A percentile compares a stretch with the other conserved stretches of the same genome.
These are phyloP conservation scores for Zygosaccharomyces bisporus DNA, from an alignment of 805 yeast species.

Conservation along the genomic window DNA sequence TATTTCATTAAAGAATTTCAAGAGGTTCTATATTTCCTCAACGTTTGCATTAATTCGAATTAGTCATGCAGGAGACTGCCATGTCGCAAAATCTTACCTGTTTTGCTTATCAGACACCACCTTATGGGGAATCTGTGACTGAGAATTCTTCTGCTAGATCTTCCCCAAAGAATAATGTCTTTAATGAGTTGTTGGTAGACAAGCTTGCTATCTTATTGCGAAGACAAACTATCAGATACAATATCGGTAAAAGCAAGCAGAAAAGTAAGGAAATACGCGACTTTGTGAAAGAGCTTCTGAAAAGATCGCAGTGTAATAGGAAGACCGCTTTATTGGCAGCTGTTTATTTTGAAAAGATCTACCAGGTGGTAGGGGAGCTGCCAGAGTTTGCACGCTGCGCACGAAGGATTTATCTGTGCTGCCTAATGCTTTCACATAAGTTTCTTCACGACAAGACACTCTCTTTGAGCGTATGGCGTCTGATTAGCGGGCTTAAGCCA, in stretches of 20 bases:
- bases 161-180: background rate
- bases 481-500: conserved; percentile 20
- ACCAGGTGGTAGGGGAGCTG: conserved; percentile 12
- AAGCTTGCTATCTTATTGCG: conserved; percentile 21
- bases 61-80: background rate
- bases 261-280: conserved; percentile 10
- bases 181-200: conserved; percentile 10
- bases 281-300: conserved; percentile 21
- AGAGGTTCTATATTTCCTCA: no score
- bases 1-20: background rate
- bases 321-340: conserved; percentile 17
- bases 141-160: background rate
- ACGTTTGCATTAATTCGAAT: background rate
- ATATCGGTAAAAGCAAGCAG: conserved; percentile 19
- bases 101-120: conserved; percentile 18
- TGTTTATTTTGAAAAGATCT: conserved; percentile 17
- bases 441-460: conserved; percentile 23
- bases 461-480: conserved; percentile 22
- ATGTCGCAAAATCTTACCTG: conserved; percentile 3
- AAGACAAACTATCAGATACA: conserved; percentile 8
- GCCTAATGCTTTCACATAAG: conserved; percentile 26
- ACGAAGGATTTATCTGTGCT: conserved; percentile 20
- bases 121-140: conserved; percentile 7
- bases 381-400: conserved; percentile 23
- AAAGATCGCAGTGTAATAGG: conserved; percentile 22